A percentile compares a stretch with the other conserved stretches of the same genome.
These are phyloP conservation scores for Gossypium anomalum DNA, from an alignment of 345 rosid species.

Conservation along the genomic window DNA sequence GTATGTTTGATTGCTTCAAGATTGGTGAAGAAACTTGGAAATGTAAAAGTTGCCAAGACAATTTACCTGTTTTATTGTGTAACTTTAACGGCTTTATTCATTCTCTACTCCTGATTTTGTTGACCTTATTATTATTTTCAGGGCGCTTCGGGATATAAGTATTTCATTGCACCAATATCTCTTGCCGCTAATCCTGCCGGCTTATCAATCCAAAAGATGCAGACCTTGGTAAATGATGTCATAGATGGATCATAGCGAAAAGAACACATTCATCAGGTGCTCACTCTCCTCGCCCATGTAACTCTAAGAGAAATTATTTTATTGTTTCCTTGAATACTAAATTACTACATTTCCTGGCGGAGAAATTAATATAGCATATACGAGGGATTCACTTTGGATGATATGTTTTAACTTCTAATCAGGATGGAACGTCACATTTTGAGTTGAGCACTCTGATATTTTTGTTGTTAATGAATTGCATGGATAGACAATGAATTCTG, in stretches of 20 bases:
- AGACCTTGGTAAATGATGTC: not conserved
- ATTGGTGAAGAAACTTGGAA: not conserved
- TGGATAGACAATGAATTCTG: not conserved
- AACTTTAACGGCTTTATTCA: not conserved
- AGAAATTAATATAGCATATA: not conserved
- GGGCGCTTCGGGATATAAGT: not conserved
- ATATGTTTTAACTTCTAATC: not conserved
- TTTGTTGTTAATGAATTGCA: not conserved
- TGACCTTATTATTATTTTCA: not conserved
- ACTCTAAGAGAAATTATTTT: not conserved
- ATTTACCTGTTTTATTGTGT: not conserved
- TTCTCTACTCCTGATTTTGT: not conserved
- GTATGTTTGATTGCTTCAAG: not conserved
- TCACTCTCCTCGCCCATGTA: constrained; percentile 17
- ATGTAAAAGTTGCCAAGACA: not conserved
- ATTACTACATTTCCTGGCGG: constrained; percentile 2
- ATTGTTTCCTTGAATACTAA: not conserved
- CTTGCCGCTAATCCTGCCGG: not conserved
- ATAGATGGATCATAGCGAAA: constrained; percentile 8
- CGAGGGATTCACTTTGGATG: not conserved
- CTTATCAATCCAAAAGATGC: not conserved
- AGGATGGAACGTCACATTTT: no score
- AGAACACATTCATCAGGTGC: constrained; percentile 16
- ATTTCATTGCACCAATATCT: not conserved
- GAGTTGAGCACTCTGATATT: no score